Conservation (phyloP, 495 filamentous ascomycete genomes). For the Penicillium ochrochloron region DNA sequence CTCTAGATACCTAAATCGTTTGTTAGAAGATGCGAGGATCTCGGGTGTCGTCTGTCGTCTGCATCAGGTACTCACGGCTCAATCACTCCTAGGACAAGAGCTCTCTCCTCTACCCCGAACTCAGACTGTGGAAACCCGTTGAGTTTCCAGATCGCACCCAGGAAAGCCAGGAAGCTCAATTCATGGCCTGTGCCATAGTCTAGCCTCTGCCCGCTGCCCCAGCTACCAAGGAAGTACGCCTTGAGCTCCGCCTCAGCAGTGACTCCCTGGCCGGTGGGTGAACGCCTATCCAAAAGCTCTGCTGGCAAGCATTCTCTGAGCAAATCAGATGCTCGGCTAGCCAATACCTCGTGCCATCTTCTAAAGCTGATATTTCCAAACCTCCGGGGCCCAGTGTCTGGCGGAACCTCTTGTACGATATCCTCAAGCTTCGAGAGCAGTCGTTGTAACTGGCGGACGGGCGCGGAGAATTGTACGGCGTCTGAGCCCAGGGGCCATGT, state of each 20-base stretch:
- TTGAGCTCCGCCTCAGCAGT: constrained; percentile 68
- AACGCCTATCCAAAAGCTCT: constrained; percentile 48
- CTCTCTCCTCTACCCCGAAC: constrained; percentile 66
- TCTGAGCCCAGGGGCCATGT: constrained; percentile 59
- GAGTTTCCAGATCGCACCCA: constrained; percentile 89
- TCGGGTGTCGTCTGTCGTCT: too few relatives aligned
- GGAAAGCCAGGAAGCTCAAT: constrained; percentile 88
- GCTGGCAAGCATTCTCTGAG: constrained; percentile 65
- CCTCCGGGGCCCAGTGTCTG: constrained; percentile 79
- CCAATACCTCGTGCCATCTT: constrained; percentile 74
- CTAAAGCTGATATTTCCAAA: constrained; percentile 93
- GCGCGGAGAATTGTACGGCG: constrained; percentile 56
- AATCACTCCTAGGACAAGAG: constrained; percentile 78
- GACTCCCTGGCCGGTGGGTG: constrained; percentile 28
- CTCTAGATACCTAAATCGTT: constrained; percentile 67
- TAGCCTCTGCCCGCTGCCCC: constrained; percentile 84
- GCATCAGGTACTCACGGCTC: constrained; percentile 64
- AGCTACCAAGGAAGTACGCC: constrained; percentile 82
- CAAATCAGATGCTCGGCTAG: constrained; percentile 58
- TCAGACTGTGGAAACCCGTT: constrained; percentile 65
- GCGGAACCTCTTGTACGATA: constrained; percentile 78
- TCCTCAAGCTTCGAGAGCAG: constrained; percentile 64
- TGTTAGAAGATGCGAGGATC: constrained; percentile 16
- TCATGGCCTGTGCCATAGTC: constrained; percentile 98
- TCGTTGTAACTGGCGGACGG: constrained; percentile 65